These are phyloP conservation scores for Rhododendron molle DNA, from an alignment of 148 eudicot genomes.

Conservation along the genomic window DNA sequence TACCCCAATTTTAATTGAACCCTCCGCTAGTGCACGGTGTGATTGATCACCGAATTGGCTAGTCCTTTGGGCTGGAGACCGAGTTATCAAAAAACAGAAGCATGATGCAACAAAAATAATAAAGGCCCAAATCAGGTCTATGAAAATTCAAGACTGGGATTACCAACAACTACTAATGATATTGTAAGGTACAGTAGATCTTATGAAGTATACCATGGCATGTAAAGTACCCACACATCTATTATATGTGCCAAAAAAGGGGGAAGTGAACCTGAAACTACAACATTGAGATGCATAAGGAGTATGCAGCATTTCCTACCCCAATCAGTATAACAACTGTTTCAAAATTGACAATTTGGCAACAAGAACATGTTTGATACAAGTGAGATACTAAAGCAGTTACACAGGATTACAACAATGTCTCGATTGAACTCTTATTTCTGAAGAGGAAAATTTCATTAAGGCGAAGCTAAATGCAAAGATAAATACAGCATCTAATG, in stretches of 20 bases:
- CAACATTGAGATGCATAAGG: not conserved
- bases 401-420: not conserved
- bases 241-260: not conserved
- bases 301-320: no score
- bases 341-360: not conserved
- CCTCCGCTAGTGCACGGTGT: no score
- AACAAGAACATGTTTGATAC: slow-evolving; percentile 7
- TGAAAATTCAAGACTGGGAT: not conserved
- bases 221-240: no score
- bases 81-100: not conserved
- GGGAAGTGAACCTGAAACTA: not conserved
- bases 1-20: no score
- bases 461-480: not conserved
- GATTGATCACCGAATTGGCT: not conserved
- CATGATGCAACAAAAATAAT: not conserved
- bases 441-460: not conserved
- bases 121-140: not conserved
- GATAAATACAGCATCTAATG: not conserved
- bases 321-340: not conserved
- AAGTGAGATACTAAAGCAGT: not conserved
- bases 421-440: slow-evolving; percentile 6
- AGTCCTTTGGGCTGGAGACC: not conserved
- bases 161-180: not conserved
- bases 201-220: no score
- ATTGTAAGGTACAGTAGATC: not conserved